Conservation (phyloP, 805 yeast genomes). For the Ascoidea rubescens region DNA sequence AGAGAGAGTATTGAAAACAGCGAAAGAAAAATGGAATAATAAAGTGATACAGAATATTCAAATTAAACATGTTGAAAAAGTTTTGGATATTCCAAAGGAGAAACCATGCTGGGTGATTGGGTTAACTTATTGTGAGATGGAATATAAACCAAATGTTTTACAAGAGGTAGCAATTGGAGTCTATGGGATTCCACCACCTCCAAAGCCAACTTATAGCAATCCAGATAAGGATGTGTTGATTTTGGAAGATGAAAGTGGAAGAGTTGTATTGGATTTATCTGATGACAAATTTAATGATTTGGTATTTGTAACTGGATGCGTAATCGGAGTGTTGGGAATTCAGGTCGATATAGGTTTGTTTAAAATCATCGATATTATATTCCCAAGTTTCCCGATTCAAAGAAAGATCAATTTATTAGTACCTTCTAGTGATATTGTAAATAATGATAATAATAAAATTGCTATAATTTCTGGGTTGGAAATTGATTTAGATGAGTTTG, state of each 20-base stretch:
- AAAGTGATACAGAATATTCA: constrained; percentile 24
- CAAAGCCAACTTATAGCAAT: constrained; percentile 35
- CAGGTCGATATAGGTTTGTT: constrained; percentile 76
- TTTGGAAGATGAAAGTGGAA: constrained; percentile 89
- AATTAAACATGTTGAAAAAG: constrained; percentile 28
- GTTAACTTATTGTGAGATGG: constrained; percentile 73
- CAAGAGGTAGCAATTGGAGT: constrained; percentile 56
- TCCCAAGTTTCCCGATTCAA: constrained; percentile 56
- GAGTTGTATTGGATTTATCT: constrained; percentile 49
- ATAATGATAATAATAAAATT: constrained; percentile 27
- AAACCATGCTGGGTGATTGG: constrained; percentile 76
- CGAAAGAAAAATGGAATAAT: constrained; percentile 42
- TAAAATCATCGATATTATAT: constrained; percentile 66
- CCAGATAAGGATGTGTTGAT: constrained; percentile 43
- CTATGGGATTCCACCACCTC: constrained; percentile 24
- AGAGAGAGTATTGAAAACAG: constrained; percentile 30
- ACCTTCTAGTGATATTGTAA: constrained; percentile 5
- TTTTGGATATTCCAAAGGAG: constrained; percentile 49
- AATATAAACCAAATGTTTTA: constrained; percentile 72
- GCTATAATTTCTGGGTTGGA: constrained; percentile 71
- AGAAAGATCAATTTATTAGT: constrained; percentile 16
- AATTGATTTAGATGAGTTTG: constrained; percentile 30
- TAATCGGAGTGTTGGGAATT: constrained; percentile 76
- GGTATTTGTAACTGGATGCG: constrained; percentile 77
- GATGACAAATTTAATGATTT: constrained; percentile 41